phyloP scores from a whole-genome alignment of 768 basidiomycete species.

The Boletus rubroflammeus region DNA sequence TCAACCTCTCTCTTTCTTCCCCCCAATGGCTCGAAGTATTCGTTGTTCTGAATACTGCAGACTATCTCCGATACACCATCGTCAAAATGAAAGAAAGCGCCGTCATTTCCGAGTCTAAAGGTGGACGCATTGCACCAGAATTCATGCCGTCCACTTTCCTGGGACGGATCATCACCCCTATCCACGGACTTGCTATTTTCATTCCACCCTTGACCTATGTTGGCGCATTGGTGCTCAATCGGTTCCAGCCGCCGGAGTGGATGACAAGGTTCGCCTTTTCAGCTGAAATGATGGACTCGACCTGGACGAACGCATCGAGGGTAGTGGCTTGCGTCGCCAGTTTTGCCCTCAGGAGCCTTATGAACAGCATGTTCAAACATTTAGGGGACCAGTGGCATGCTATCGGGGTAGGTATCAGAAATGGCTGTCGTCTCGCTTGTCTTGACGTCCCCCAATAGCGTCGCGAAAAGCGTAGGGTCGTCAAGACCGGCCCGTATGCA shows the following conservation, averaged over 20 bases:
- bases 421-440: too few species aligned
- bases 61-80: conserved; percentile 1
- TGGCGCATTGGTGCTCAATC: conserved; percentile 20
- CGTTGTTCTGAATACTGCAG: conserved; percentile 12
- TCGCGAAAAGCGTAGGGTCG: conserved; percentile 30
- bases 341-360: conserved; percentile 3
- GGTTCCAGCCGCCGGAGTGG: conserved; percentile 31
- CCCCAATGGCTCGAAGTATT: conserved; percentile 13
- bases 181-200: conserved; percentile 20
- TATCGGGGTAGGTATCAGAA: conserved; percentile 19
- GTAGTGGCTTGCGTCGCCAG: conserved; percentile 19
- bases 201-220: conserved; percentile 25
- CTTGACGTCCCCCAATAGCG: conserved; percentile 14
- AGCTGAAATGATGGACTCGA: background rate
- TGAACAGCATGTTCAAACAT: background rate
- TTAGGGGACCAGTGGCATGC: conserved; percentile 29
- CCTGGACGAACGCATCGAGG: conserved; percentile 13
- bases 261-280: conserved; percentile 20
- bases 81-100: background rate
- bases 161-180: conserved; percentile 23
- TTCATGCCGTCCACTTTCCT: conserved; percentile 12
- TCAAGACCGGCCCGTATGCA: conserved; percentile 33
- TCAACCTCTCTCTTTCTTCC: conserved; percentile 2
- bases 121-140: conserved; percentile 17
- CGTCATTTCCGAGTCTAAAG: conserved; percentile 3